These are phyloP conservation scores for Boletus rubropictus DNA, from an alignment of 768 basidiomycete genomes.

Conservation along the genomic window DNA sequence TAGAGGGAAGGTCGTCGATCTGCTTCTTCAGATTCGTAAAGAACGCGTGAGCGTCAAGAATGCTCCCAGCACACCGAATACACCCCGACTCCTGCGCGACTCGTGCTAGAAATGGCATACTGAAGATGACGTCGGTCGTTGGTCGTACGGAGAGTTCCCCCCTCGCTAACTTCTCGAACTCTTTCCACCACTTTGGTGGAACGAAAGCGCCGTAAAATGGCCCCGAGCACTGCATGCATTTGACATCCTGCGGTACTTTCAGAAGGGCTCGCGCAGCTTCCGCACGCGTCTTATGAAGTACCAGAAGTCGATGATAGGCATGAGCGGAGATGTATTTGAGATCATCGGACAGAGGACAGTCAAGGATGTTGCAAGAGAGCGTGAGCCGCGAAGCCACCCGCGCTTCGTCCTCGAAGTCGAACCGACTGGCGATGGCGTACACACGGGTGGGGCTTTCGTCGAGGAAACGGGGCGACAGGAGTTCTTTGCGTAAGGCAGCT, in stretches of 20 bases:
- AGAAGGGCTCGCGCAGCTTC: slow-evolving; percentile 45
- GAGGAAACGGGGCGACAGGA: slow-evolving; percentile 48
- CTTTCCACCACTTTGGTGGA: slow-evolving; percentile 65
- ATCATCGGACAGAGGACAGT: slow-evolving; percentile 55
- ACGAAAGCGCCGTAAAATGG: slow-evolving; percentile 38
- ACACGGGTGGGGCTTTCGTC: slow-evolving; percentile 49
- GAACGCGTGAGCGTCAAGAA: slow-evolving; percentile 56
- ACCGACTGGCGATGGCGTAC: slow-evolving; percentile 65
- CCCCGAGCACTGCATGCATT: slow-evolving; percentile 68
- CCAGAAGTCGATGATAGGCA: slow-evolving; percentile 59
- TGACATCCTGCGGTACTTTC: slow-evolving; percentile 42
- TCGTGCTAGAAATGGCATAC: slow-evolving; percentile 51
- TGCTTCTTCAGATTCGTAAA: slow-evolving; percentile 47
- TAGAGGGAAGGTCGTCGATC: slow-evolving; percentile 50
- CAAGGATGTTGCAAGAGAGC: slow-evolving; percentile 47
- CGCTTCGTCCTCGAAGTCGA: slow-evolving; percentile 59
- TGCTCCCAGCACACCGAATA: slow-evolving; percentile 58
- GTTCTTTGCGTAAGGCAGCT: slow-evolving; percentile 43
- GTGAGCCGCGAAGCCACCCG: slow-evolving; percentile 55
- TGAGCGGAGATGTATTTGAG: slow-evolving; percentile 63
- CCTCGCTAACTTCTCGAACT: slow-evolving; percentile 51
- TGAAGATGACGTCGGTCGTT: slow-evolving; percentile 55
- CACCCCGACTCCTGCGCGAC: slow-evolving; percentile 50
- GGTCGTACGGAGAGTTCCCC: slow-evolving; percentile 54
- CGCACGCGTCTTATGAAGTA: slow-evolving; percentile 52